phyloP scores from a whole-genome alignment of 2,329 filamentous ascomycete species.

The Stylonectria norvegica region DNA sequence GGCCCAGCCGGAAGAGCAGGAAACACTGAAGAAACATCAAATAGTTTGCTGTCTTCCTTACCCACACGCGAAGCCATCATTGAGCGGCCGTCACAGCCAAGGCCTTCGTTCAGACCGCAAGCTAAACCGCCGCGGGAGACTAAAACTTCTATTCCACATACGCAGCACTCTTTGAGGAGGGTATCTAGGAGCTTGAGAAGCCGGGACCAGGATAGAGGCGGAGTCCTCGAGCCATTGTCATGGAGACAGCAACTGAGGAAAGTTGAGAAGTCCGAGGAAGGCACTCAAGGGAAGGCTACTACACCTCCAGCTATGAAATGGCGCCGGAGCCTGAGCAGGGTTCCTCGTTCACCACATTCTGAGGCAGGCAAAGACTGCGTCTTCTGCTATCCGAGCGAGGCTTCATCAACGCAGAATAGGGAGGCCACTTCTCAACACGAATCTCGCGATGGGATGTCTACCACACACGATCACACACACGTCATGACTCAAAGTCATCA shows the following conservation, averaged over 20 bases:
- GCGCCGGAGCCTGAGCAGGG: slow-evolving; percentile 23
- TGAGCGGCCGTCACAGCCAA: too few relatives aligned
- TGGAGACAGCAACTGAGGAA: slow-evolving; percentile 25
- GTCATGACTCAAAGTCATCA: background rate
- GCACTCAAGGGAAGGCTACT: slow-evolving; percentile 7
- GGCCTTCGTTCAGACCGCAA: too few relatives aligned
- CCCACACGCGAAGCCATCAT: too few relatives aligned
- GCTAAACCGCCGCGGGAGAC: too few relatives aligned
- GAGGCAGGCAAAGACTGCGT: slow-evolving; percentile 15
- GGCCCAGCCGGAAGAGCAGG: too few relatives aligned
- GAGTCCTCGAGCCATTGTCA: slow-evolving; percentile 18
- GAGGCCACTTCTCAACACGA: slow-evolving; percentile 2
- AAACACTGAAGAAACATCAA: too few relatives aligned
- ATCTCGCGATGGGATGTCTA: slow-evolving; percentile 3
- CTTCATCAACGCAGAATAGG: slow-evolving; percentile 10
- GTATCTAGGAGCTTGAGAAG: slow-evolving; percentile 1
- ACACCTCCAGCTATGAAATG: slow-evolving; percentile 18
- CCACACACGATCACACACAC: slow-evolving; percentile 1
- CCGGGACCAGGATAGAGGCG: slow-evolving; percentile 1
- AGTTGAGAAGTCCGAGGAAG: slow-evolving; percentile 17
- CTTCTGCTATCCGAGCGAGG: slow-evolving; percentile 21
- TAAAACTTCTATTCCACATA: too few relatives aligned
- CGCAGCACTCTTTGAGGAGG: background rate
- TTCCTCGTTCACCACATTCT: slow-evolving; percentile 10
- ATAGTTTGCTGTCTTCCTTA: too few relatives aligned